Conservation (phyloP, 1,139 yeast genomes). For the Geotrichum reessii region DNA sequence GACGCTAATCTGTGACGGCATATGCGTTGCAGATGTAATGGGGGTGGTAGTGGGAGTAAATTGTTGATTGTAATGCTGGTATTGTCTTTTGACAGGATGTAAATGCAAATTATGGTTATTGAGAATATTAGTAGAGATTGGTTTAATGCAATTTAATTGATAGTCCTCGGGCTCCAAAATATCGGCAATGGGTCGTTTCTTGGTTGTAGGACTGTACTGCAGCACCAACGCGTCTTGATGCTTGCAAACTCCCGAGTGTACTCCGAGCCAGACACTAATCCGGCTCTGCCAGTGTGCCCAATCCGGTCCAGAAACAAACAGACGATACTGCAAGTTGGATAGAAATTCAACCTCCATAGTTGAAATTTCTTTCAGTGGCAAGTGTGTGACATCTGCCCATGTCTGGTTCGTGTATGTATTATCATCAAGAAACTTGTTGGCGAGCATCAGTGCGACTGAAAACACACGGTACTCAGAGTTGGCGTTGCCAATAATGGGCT, state of each 20-base stretch:
- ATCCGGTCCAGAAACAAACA: conserved; percentile 12
- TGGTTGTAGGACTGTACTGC: neutral
- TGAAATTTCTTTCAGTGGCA: conserved; percentile 54
- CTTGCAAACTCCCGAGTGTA: conserved; percentile 17
- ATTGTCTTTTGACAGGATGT: neutral
- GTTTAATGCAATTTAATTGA: neutral
- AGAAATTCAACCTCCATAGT: conserved; percentile 51
- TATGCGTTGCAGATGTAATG: neutral
- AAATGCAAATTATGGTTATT: neutral
- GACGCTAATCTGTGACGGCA: neutral
- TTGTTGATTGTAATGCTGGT: neutral
- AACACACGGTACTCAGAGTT: conserved; percentile 52
- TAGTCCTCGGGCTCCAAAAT: neutral
- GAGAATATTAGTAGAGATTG: neutral
- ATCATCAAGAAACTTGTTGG: conserved; percentile 90
- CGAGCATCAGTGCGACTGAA: conserved; percentile 65
- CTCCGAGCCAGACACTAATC: conserved; percentile 26
- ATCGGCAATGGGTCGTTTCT: neutral
- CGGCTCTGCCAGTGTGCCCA: conserved; percentile 34
- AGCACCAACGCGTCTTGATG: neutral
- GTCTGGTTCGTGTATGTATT: conserved; percentile 87
- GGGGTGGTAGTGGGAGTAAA: neutral
- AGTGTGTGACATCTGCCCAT: conserved; percentile 88
- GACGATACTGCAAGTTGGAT: neutral
- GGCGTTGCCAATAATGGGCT: conserved; percentile 32